Conservation (phyloP, 169 alveolate species). For the Amoebophrya sp. region DNA sequence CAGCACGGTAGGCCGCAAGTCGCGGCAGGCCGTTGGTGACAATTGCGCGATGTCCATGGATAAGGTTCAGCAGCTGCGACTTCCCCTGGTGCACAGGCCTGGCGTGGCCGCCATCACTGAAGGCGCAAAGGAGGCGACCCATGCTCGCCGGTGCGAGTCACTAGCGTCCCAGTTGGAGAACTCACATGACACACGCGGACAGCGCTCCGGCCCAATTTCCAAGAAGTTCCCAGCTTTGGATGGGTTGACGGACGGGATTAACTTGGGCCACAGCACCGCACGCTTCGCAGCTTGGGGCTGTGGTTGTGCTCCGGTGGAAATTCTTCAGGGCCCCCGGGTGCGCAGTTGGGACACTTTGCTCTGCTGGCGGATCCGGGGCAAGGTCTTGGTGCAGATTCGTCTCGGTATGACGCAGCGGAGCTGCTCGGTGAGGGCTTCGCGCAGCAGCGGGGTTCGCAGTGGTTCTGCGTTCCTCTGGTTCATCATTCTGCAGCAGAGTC, state of each 20-base stretch:
- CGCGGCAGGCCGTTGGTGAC: neutral
- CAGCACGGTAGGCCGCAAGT: neutral
- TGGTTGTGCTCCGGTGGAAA: neutral
- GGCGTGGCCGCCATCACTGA: too few relatives aligned
- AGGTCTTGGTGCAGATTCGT: neutral
- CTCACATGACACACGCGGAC: neutral
- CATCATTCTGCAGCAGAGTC: neutral
- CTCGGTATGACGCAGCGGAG: neutral
- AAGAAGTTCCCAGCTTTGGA: neutral
- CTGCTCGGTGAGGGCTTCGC: neutral
- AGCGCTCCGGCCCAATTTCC: neutral
- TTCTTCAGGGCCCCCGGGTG: neutral
- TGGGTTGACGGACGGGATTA: neutral
- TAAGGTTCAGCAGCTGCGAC: neutral
- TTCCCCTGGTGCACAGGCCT: neutral
- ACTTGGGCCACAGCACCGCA: neutral
- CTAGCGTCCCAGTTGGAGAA: neutral
- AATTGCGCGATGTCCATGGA: neutral
- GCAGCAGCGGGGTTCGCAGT: neutral
- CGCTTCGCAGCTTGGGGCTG: neutral
- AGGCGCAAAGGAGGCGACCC: neutral
- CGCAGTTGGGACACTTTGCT: neutral
- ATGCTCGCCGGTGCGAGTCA: neutral
- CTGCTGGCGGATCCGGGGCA: neutral
- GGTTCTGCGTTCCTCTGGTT: neutral